Percentiles rank a stretch among this genome's conserved stretches.
Evolutionary conservation across 768 basidiomycete species (phyloP).

Genomic region (Suillus fuscotomentosus): DNA sequence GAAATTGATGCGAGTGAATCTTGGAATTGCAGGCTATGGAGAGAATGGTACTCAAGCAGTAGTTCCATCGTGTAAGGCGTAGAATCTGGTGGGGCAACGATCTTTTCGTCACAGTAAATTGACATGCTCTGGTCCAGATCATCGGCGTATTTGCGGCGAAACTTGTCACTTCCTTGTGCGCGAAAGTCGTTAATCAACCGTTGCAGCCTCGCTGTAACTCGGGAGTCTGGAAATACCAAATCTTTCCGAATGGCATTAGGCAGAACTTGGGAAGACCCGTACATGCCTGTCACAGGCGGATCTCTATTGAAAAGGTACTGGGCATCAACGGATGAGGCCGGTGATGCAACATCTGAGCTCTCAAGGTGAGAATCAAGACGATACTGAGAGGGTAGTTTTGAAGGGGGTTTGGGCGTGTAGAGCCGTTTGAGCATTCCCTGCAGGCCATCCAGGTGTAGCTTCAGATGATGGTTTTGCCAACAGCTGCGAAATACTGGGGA

Average conservation of each 20-base stretch:
- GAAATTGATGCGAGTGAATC: neutral
- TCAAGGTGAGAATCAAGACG: neutral
- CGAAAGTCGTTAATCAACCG: slow-evolving; percentile 8
- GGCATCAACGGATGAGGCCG: neutral
- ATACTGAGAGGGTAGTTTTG: neutral
- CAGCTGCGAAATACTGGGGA: neutral
- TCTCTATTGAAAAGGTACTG: slow-evolving; percentile 7
- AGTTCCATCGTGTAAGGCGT: neutral
- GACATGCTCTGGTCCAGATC: slow-evolving; percentile 8
- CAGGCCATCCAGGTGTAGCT: neutral
- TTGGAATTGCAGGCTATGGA: neutral
- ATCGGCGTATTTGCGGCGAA: slow-evolving; percentile 14
- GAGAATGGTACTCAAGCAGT: neutral
- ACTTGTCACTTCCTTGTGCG: neutral
- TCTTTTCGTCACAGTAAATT: neutral
- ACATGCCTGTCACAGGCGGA: neutral
- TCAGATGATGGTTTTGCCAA: neutral
- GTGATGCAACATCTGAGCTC: neutral
- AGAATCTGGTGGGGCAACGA: neutral
- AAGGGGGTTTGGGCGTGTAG: neutral
- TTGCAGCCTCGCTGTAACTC: neutral
- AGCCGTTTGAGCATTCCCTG: neutral
- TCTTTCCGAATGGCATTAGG: neutral
- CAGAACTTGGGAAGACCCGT: neutral
- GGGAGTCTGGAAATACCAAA: neutral